These are phyloP conservation scores for Cyclotella kingstonii DNA, from an alignment of 108 stramenopile species.

Conservation along the genomic window DNA sequence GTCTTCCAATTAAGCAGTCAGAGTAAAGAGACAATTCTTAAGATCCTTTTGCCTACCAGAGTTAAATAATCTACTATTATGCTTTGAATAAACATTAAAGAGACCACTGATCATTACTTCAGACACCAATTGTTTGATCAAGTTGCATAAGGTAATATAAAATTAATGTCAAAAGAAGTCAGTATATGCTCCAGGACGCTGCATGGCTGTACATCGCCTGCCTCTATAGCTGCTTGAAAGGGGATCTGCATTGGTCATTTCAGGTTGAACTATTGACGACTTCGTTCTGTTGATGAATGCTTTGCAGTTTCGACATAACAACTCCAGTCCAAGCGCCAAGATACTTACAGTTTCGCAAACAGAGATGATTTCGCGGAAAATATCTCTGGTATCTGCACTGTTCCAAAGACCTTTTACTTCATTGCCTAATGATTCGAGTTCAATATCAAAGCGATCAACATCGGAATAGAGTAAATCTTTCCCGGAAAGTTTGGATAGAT, in stretches of 20 bases:
- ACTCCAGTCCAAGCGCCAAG: constrained; percentile 70
- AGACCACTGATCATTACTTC: too few relatives aligned
- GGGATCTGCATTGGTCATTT: too few relatives aligned
- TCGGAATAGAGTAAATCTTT: constrained; percentile 62
- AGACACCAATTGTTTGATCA: too few relatives aligned
- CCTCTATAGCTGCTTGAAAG: background rate
- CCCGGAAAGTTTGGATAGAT: constrained; percentile 24
- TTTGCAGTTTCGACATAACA: constrained; percentile 69
- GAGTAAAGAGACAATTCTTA: too few relatives aligned
- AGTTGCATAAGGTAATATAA: too few relatives aligned
- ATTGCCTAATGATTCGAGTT: constrained; percentile 77
- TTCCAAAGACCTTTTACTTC: constrained; percentile 75
- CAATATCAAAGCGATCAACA: constrained; percentile 65
- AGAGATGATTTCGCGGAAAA: constrained; percentile 75
- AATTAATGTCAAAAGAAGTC: constrained; percentile 46
- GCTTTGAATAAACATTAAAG: too few relatives aligned
- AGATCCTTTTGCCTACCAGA: too few relatives aligned
- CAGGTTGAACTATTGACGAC: constrained; percentile 34
- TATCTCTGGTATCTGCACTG: constrained; percentile 56
- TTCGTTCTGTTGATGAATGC: constrained; percentile 54
- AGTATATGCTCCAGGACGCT: constrained; percentile 38
- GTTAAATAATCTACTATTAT: too few relatives aligned
- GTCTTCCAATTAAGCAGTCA: too few relatives aligned
- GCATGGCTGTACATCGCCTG: constrained; percentile 39
- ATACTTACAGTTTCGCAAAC: constrained; percentile 61